Conservation (phyloP, 179 eudicot genomes). For the Vitellaria paradoxa region DNA sequence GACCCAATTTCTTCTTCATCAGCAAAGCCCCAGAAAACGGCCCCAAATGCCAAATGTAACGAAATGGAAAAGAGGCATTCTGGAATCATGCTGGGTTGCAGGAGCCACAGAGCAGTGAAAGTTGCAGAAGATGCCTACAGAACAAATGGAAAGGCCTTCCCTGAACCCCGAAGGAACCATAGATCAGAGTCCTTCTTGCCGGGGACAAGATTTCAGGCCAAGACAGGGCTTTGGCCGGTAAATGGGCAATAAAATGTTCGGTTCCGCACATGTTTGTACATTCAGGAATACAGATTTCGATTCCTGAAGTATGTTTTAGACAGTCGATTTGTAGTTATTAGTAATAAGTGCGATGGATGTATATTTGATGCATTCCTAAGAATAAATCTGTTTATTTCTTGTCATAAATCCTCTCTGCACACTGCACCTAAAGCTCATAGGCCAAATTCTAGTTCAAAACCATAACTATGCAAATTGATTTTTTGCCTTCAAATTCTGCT, state of each 20-base stretch:
- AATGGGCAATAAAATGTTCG: not conserved
- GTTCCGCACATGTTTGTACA: constrained; percentile 22
- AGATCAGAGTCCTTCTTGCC: constrained; percentile 20
- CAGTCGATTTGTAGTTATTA: not conserved
- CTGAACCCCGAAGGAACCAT: constrained; percentile 19
- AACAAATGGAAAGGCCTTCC: constrained; percentile 11
- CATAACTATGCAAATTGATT: not conserved
- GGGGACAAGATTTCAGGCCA: constrained; percentile 30
- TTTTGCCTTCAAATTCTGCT: not conserved
- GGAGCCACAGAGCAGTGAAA: constrained; percentile 45
- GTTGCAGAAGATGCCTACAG: constrained; percentile 42
- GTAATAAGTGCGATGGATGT: not conserved
- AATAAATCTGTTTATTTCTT: not conserved
- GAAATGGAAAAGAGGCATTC: constrained; percentile 21
- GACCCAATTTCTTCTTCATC: constrained; percentile 9
- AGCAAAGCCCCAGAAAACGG: constrained; percentile 2
- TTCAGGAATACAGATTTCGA: not conserved
- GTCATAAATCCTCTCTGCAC: not conserved
- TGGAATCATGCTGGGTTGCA: constrained; percentile 41
- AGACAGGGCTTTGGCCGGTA: constrained; percentile 12
- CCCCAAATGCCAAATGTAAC: constrained; percentile 7
- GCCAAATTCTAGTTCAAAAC: not conserved
- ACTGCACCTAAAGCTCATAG: not conserved
- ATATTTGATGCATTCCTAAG: not conserved
- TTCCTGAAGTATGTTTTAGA: not conserved